Evolutionary conservation across 768 basidiomycete species (phyloP).

Genomic region (Hygrophoropsis aurantiaca): DNA sequence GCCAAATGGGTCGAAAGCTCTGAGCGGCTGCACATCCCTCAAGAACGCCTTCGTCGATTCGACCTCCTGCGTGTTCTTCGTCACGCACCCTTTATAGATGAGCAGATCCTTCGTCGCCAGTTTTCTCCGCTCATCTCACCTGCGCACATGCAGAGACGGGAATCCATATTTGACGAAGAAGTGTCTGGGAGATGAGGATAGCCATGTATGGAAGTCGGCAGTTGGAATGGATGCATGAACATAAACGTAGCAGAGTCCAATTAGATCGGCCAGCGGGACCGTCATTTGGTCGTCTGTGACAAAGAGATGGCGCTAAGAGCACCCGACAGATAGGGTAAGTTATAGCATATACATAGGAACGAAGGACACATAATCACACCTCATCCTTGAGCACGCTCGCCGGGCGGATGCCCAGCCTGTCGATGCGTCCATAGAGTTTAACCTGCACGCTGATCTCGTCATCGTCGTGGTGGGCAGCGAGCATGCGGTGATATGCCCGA

Average conservation of each 20-base stretch:
- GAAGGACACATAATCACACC: constrained; percentile 33
- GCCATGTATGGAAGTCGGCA: constrained; percentile 41
- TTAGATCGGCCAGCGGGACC: constrained; percentile 37
- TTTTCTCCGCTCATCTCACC: constrained; percentile 36
- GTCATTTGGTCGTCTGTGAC: constrained; percentile 47
- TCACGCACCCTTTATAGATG: constrained; percentile 48
- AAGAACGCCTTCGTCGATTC: constrained; percentile 32
- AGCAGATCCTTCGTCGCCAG: constrained; percentile 36
- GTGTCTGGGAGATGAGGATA: constrained; percentile 51
- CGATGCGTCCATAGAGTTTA: constrained; percentile 51
- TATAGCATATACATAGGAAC: too few relatives aligned
- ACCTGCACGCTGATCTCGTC: constrained; percentile 28
- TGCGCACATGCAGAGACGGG: constrained; percentile 35
- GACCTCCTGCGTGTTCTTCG: constrained; percentile 30
- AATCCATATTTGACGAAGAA: constrained; percentile 60
- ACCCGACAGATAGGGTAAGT: not conserved
- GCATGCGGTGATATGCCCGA: constrained; percentile 49
- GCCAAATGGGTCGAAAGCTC: constrained; percentile 42
- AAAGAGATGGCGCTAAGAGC: constrained; percentile 62
- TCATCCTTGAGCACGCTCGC: constrained; percentile 49
- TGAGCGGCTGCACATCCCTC: constrained; percentile 21
- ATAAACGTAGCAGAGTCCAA: constrained; percentile 50
- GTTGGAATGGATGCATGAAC: constrained; percentile 31
- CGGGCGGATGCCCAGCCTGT: constrained; percentile 38
- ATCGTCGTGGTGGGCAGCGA: constrained; percentile 13